phyloP scores from a whole-genome alignment of 208 protist species.

The Kentomonas sorsogonicus region DNA sequence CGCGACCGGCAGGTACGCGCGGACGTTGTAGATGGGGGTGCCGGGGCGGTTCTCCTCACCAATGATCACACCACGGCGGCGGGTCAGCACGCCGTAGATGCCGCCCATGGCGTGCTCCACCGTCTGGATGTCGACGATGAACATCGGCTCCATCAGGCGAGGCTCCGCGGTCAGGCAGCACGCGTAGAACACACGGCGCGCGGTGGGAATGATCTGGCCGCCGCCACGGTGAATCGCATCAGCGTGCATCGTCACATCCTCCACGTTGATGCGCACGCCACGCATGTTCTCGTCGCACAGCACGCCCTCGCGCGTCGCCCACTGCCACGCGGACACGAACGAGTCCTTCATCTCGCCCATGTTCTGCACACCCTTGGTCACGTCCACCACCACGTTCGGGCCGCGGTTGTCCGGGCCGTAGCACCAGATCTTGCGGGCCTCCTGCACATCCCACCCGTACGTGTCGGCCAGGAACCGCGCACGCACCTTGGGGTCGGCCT shows the following conservation, averaged over 20 bases:
- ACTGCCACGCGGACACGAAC: slow-evolving; percentile 93
- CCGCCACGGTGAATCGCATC: slow-evolving; percentile 99
- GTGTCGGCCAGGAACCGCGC: slow-evolving; percentile 87
- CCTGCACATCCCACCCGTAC: slow-evolving; percentile 89
- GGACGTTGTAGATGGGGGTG: slow-evolving; percentile 96
- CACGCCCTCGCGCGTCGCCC: slow-evolving; percentile 91
- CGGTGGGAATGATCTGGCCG: slow-evolving; percentile 97
- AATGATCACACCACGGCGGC: slow-evolving; percentile 95
- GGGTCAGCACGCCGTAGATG: slow-evolving; percentile 95
- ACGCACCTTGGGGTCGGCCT: slow-evolving; percentile 91
- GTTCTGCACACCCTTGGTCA: slow-evolving; percentile 97
- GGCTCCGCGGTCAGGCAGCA: slow-evolving; percentile 91
- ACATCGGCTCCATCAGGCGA: slow-evolving; percentile 97
- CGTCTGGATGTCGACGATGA: slow-evolving; percentile 96
- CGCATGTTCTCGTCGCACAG: slow-evolving; percentile 90
- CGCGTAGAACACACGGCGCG: slow-evolving; percentile 94
- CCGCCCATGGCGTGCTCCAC: slow-evolving; percentile 94
- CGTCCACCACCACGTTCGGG: slow-evolving; percentile 97
- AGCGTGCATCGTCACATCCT: slow-evolving; percentile 97
- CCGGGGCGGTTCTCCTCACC: slow-evolving; percentile 93
- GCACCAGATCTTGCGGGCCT: slow-evolving; percentile 97
- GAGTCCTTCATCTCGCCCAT: slow-evolving; percentile 98
- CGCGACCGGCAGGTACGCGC: slow-evolving; percentile 97
- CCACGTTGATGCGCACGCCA: slow-evolving; percentile 95
- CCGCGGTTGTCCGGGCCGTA: slow-evolving; percentile 95